phyloP scores from a whole-genome alignment of 176 grass and related monocot genomes.

The Hordeum marinum region DNA sequence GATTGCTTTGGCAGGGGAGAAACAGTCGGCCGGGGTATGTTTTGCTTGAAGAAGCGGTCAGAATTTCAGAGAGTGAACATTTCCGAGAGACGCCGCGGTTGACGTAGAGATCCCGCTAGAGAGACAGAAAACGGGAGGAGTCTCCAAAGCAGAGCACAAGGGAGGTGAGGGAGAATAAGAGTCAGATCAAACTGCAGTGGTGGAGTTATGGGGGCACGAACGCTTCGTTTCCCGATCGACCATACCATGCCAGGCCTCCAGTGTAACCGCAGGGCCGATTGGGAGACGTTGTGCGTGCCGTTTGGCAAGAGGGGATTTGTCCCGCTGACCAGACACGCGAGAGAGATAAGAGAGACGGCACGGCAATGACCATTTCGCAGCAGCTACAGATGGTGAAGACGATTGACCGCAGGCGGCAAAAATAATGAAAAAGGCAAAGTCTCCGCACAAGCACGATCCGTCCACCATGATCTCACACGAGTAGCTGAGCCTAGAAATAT shows the following conservation, averaged over 20 bases:
- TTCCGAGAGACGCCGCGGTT: not conserved
- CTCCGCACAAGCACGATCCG: not conserved
- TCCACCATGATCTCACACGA: not conserved
- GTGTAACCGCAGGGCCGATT: not conserved
- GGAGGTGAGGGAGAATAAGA: not conserved
- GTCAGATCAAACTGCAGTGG: not conserved
- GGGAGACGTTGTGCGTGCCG: not conserved
- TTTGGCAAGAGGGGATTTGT: not conserved
- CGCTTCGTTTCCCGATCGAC: not conserved
- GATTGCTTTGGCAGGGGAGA: slow-evolving; percentile 5
- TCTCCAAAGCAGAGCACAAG: slow-evolving; percentile 2
- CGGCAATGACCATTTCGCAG: not conserved
- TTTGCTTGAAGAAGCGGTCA: slow-evolving; percentile 36
- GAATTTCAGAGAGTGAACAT: not conserved
- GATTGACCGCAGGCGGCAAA: not conserved
- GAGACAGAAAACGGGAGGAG: not conserved
- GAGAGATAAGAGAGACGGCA: not conserved
- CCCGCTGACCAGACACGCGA: not conserved
- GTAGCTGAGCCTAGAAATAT: not conserved
- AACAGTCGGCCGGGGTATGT: not conserved
- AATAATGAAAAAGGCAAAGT: not conserved
- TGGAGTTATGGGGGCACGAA: slow-evolving; percentile 29
- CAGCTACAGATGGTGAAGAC: not conserved
- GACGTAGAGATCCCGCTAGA: slow-evolving; percentile 16
- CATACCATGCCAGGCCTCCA: not conserved